Percentiles rank a stretch among this genome's conserved stretches.
Evolutionary conservation across 306 rosid species (phyloP).

Genomic region (Cucurbita ficifolia): DNA sequence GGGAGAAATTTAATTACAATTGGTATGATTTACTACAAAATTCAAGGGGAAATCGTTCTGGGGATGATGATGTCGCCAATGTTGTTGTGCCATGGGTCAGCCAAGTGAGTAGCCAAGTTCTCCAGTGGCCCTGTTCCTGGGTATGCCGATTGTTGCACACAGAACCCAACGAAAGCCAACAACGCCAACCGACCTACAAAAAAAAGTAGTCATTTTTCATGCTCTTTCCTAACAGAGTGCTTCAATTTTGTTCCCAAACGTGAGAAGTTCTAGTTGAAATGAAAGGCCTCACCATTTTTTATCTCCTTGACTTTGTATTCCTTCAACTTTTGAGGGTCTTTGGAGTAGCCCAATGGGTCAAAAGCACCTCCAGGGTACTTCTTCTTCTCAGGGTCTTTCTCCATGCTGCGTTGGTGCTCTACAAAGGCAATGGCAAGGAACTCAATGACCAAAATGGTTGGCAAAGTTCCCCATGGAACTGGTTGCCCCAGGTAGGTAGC

Average conservation of each 20-base stretch:
- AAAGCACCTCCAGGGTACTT: constrained; percentile 99
- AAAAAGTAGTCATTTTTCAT: neutral
- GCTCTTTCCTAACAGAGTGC: too few relatives aligned
- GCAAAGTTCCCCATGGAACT: constrained; percentile 97
- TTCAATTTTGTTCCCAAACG: too few relatives aligned
- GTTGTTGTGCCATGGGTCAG: constrained; percentile 99
- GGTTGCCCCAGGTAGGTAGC: constrained; percentile 95
- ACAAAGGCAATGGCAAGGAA: constrained; percentile 81
- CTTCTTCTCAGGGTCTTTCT: constrained; percentile 91
- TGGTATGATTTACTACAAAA: neutral
- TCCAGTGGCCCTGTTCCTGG: constrained; percentile 99
- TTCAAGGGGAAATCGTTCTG: constrained; percentile 17
- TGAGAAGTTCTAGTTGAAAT: neutral
- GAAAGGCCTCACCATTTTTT: constrained; percentile 47
- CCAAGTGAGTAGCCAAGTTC: constrained; percentile 96
- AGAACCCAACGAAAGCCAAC: constrained; percentile 84
- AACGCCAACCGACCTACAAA: constrained; percentile 69
- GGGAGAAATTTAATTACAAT: neutral
- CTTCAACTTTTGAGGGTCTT: constrained; percentile 66
- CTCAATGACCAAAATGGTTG: constrained; percentile 79
- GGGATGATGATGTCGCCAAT: constrained; percentile 81
- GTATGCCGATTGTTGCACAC: constrained; percentile 83
- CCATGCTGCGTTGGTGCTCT: constrained; percentile 97
- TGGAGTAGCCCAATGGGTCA: constrained; percentile 97
- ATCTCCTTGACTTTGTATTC: constrained; percentile 90